Base-by-base conservation (phyloP, 2,329 filamentous ascomycete genomes). In the Macroventuria anomochaeta region DNA sequence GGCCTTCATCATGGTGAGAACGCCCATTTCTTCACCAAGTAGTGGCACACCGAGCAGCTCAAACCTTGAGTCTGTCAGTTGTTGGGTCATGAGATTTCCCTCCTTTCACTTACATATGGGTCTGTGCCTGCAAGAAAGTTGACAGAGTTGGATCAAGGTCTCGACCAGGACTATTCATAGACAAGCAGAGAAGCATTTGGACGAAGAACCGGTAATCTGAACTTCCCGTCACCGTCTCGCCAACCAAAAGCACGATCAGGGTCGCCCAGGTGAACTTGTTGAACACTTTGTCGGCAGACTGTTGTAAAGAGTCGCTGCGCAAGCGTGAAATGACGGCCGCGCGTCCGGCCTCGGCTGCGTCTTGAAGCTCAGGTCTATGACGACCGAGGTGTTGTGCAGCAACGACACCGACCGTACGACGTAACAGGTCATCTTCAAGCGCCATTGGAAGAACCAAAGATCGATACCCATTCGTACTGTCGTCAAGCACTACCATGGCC, bases 211-310 rank as follows among this genome's bases (percentile, higher is more conserved):
- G 57, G 40, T 72, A 78, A 26, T 77, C 76, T 17, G 65, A 66
- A 3, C 75, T 73, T 0, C 75, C 76, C 0, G 75, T 78, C 6
- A 78, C 76, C 0, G 76, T 77, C 12, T 78, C 76, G 0, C 76
- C 76, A 0, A 78, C 75, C 0, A 78, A 57, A 0, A 78, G 64
- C 0, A 78, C 69, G 1, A 77, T 56, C 10, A 78, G 61, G 0
- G 75, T 77, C 0, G 74, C 73, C 57, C 75, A 68, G 2, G 71
- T 76, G 10, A 67, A 75, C 0, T 70, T 65, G 26, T 68, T 75
- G 55, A 77, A 76, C 0, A 77, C 64, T n/a, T 50, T 53, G 7
- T 67, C 57, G 0, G 66, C 63, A 2, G 63, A 60, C 1, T 64
- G 60, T 12, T 61, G 57, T 1, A 73, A 59, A 0, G 74, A 71